Conservation (phyloP, 306 rosid genomes). For the Prunus armeniaca region DNA sequence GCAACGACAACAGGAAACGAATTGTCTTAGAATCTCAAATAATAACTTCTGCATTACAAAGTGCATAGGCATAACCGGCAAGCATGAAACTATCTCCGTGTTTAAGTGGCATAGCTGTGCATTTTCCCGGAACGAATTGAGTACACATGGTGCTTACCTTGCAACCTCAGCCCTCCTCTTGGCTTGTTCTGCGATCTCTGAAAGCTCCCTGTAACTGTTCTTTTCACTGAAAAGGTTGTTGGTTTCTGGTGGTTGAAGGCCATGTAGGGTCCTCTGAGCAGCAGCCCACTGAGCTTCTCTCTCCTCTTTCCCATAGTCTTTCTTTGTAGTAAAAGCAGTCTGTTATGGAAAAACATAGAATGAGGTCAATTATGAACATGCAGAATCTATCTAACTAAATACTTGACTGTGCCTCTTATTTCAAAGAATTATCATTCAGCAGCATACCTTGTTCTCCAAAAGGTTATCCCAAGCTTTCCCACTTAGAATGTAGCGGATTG, state of each 20-base stretch:
- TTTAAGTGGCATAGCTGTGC: too few relatives aligned
- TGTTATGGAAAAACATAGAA: constrained; percentile 32
- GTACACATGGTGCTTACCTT: constrained; percentile 49
- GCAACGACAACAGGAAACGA: constrained; percentile 21
- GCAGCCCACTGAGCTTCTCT: constrained; percentile 99
- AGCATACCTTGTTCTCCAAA: constrained; percentile 86
- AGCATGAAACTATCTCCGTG: too few relatives aligned
- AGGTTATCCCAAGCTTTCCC: constrained; percentile 97
- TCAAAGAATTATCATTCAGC: neutral
- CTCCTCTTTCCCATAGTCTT: constrained; percentile 98
- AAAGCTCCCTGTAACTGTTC: constrained; percentile 76
- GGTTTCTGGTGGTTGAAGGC: constrained; percentile 92
- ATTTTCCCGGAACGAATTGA: neutral
- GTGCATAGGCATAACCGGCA: too few relatives aligned
- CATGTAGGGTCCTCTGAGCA: constrained; percentile 94
- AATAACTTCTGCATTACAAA: too few relatives aligned
- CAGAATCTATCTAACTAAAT: neutral
- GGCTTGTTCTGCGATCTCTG: constrained; percentile 99
- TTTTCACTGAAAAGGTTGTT: constrained; percentile 61
- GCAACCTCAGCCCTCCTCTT: constrained; percentile 96
- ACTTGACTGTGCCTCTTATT: constrained; percentile 1
- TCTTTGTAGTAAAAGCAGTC: constrained; percentile 99
- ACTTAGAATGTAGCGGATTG: constrained; percentile 78
- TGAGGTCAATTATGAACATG: constrained; percentile 5
- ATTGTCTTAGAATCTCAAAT: neutral